phyloP scores from a whole-genome alignment of 306 rosid species.

The Quercus wislizeni region DNA sequence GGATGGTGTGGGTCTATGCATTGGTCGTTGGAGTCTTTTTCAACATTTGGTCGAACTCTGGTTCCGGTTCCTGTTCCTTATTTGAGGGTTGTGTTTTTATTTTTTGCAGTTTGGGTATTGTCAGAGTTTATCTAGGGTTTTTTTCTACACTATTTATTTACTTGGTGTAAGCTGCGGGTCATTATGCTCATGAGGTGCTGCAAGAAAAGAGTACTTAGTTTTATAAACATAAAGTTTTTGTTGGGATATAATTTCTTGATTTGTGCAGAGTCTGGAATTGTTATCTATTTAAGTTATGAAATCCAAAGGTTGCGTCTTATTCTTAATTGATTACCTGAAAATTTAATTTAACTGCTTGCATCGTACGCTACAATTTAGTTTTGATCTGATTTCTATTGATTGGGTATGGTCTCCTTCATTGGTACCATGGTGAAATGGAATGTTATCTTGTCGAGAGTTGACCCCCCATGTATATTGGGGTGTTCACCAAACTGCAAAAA shows the following conservation, averaged over 20 bases:
- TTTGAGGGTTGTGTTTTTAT: slow-evolving; percentile 40
- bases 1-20: slow-evolving; percentile 31
- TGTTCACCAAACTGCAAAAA: too few species aligned
- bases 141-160: slow-evolving; percentile 12
- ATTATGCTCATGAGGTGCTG: slow-evolving; percentile 5
- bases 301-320: neutral
- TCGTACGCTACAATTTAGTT: neutral
- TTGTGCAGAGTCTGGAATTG: slow-evolving; percentile 8
- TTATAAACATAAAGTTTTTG: slow-evolving; percentile 13
- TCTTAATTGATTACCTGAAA: neutral
- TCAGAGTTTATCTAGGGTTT: slow-evolving; percentile 5
- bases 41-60: slow-evolving; percentile 37
- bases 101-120: slow-evolving; percentile 41
- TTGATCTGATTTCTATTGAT: neutral
- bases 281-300: neutral
- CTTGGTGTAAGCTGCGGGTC: slow-evolving; percentile 27
- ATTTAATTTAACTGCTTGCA: neutral
- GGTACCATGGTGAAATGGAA: neutral
- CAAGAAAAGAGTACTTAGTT: slow-evolving; percentile 23
- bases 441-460: too few species aligned
- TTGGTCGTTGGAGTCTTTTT: slow-evolving; percentile 38
- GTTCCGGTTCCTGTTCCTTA: slow-evolving; percentile 32
- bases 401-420: neutral
- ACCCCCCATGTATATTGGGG: too few species aligned
- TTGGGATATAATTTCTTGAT: slow-evolving; percentile 35